A percentile compares a stretch with the other conserved stretches of the same genome.
Evolutionary conservation across 2,329 filamentous ascomycete species (phyloP).

Genomic region (Trichoderma simmonsii): DNA sequence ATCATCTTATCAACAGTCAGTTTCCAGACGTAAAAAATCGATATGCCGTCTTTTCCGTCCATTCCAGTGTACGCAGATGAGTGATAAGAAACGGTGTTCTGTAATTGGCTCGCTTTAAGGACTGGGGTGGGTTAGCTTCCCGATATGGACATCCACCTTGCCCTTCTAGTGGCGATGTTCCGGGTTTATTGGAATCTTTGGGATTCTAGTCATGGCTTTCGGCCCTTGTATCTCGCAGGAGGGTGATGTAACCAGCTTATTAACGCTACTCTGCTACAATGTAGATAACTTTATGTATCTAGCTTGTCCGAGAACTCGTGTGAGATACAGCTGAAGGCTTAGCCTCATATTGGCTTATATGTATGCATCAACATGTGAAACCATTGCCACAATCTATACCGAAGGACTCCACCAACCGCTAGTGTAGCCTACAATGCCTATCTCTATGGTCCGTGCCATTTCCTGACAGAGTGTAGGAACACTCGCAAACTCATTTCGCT

Average conservation of each 20-base stretch:
- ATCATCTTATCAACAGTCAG: not conserved
- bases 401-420: not conserved
- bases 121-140: not conserved
- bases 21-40: not conserved
- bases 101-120: not conserved
- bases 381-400: not conserved
- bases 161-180: not conserved
- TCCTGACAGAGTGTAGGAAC: not conserved
- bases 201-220: not conserved
- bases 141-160: not conserved
- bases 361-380: not conserved
- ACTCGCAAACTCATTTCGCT: not conserved
- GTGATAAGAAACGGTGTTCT: not conserved
- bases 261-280: not conserved
- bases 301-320: not conserved
- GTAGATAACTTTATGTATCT: not conserved
- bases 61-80: not conserved
- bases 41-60: not conserved
- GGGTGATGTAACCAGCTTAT: not conserved
- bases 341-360: not conserved
- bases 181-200: not conserved
- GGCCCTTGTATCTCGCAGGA: not conserved
- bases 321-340: not conserved
- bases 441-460: not conserved
- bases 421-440: not conserved